Conservation (phyloP, 169 alveolate species). For the Plasmodium sp. region DNA sequence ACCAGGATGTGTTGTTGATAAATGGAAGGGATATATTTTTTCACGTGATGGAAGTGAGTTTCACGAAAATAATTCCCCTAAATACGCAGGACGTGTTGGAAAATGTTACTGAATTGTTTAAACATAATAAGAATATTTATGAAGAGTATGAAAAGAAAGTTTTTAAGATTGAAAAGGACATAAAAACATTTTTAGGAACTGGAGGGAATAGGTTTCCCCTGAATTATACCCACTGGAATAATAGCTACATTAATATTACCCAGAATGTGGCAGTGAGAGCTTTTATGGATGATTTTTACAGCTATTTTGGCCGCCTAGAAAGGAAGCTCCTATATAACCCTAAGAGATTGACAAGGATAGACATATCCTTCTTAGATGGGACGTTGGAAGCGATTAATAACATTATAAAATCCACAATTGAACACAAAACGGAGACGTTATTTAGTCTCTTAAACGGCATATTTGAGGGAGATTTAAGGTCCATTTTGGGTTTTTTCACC, state of each 20-base stretch:
- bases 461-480: slow-evolving; percentile 5
- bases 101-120: neutral
- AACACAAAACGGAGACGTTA: neutral
- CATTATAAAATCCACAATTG: slow-evolving; percentile 1
- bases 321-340: neutral
- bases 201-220: slow-evolving; percentile 14
- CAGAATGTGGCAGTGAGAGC: slow-evolving; percentile 33
- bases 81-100: neutral
- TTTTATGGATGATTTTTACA: slow-evolving; percentile 10
- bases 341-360: neutral
- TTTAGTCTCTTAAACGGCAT: neutral
- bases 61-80: neutral
- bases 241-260: slow-evolving; percentile 1
- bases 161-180: slow-evolving; percentile 1
- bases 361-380: neutral
- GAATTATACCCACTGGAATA: slow-evolving; percentile 17
- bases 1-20: neutral
- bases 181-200: neutral
- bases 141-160: neutral
- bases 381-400: neutral
- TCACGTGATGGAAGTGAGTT: neutral
- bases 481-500: slow-evolving; percentile 11
- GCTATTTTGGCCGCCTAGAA: neutral
- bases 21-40: slow-evolving; percentile 9
- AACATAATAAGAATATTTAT: slow-evolving; percentile 3